A percentile compares a stretch with the other conserved stretches of the same genome.
Evolutionary conservation across 2,329 filamentous ascomycete genomes (phyloP).

Genomic region (Didymella pinodella): DNA sequence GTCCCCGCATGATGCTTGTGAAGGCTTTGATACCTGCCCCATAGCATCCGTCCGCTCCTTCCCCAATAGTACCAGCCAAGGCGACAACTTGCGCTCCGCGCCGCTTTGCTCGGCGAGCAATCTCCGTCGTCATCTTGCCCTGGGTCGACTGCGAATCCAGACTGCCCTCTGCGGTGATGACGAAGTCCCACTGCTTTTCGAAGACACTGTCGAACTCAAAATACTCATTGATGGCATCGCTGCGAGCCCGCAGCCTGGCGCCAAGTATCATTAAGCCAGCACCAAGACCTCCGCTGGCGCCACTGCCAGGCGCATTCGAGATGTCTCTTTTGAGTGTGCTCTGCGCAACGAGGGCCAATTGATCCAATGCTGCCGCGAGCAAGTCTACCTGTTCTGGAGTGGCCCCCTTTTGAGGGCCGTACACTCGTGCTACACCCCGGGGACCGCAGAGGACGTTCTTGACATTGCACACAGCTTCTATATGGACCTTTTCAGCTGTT

Average conservation of each 20-base stretch:
- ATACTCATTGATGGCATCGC: slow-evolving; percentile 61
- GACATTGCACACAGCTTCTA: slow-evolving; percentile 63
- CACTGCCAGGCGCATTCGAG: slow-evolving; percentile 55
- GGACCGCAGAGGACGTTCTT: slow-evolving; percentile 61
- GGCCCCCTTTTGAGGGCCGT: slow-evolving; percentile 62
- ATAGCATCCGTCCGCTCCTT: slow-evolving; percentile 41
- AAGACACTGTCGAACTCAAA: slow-evolving; percentile 59
- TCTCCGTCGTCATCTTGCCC: slow-evolving; percentile 63
- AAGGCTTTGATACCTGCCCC: slow-evolving; percentile 47
- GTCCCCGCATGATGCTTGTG: slow-evolving; percentile 47
- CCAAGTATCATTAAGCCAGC: slow-evolving; percentile 60
- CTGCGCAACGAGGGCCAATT: slow-evolving; percentile 50
- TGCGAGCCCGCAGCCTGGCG: slow-evolving; percentile 57
- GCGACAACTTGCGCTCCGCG: slow-evolving; percentile 58
- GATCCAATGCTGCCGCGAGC: slow-evolving; percentile 56
- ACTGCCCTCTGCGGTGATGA: slow-evolving; percentile 63
- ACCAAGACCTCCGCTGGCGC: slow-evolving; percentile 62
- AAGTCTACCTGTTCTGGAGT: slow-evolving; percentile 53
- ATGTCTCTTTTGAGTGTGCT: slow-evolving; percentile 50
- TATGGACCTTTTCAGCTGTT: slow-evolving; percentile 43
- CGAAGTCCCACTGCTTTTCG: slow-evolving; percentile 57
- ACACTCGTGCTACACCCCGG: slow-evolving; percentile 59
- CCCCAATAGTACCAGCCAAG: slow-evolving; percentile 42
- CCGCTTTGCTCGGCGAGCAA: slow-evolving; percentile 58
- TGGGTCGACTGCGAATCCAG: slow-evolving; percentile 61